Evolutionary conservation across 1,284 basidiomycete genomes (phyloP), one percentile per base, ranked within the genome.

Genomic region (Trametes hirsuta): DNA sequence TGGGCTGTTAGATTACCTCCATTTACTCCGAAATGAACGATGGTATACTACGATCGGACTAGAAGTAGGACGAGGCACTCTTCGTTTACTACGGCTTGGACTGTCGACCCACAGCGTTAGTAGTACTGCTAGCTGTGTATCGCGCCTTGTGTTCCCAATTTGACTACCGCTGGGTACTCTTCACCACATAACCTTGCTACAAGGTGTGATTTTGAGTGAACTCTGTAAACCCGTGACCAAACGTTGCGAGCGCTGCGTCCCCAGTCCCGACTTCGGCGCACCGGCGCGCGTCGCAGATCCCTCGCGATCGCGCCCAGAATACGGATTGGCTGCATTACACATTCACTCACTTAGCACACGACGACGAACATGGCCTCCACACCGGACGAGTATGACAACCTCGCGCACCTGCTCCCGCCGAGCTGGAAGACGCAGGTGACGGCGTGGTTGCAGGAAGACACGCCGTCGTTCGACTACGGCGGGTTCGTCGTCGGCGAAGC

Each of bases 401-500:
- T 82, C 66, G 84, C 84, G 58, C 83, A 97, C 74, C 81, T 97
- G 14, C 82, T 98, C 11, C 95, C 96, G 45, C 93, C 94, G 0
- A 93, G 88, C 69, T 97, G 96, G 96, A 95, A 91, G 73, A 70
- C 83, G 1, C 88, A 93, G 67, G 84, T 99, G 53, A 78, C 84
- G 2, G 78, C 76, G 15, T 99, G 97, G 97, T 85, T 97, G 18
- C 85, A 86, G 14, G 97, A 99, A 76, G 97, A 99, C 74, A 94
- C 91, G 0, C 97, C 97, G 1, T 95, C 93, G 1, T 98, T 98
- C 70, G 97, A 99, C 77, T 98, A 95, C 73, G 97, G 93, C 39
- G 97, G 97, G 2, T 98, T 93, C 72, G 95, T 99, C 37, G 97
- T 99, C 12, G 97, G 97, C 18, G 96, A 98, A 69, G 89, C 84